phyloP scores from a whole-genome alignment of 2,329 filamentous ascomycete genomes.

The Cadophora sp. region DNA sequence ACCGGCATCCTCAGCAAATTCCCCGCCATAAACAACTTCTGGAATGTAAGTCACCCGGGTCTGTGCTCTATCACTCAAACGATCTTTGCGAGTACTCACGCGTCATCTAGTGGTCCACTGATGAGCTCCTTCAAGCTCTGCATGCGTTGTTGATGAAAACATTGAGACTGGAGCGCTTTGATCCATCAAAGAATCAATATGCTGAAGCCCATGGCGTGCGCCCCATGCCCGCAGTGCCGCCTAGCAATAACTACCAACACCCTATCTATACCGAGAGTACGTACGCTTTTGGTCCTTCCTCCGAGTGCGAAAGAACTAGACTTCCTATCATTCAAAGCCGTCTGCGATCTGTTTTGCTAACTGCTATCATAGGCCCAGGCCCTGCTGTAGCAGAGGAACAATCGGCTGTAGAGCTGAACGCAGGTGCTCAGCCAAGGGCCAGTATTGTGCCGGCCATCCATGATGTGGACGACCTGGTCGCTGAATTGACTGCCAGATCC shows the following conservation, averaged over 20 bases:
- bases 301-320: no score
- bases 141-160: conserved; percentile 8
- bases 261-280: conserved; percentile 1
- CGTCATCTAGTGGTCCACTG: conserved; percentile 9
- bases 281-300: neutral
- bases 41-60: neutral
- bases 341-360: neutral
- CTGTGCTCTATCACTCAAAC: neutral
- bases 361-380: neutral
- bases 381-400: neutral
- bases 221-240: neutral
- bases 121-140: conserved; percentile 12
- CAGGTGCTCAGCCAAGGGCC: neutral
- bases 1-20: conserved; percentile 4
- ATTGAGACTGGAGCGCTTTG: neutral
- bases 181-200: neutral
- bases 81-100: neutral
- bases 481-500: neutral
- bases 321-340: neutral
- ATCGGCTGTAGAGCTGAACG: neutral
- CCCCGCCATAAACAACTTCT: neutral
- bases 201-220: neutral
- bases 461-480: neutral
- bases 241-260: neutral
- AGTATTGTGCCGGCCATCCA: neutral